Evolutionary conservation across 208 protist species (phyloP), one percentile per base, ranked within the genome.

Genomic region (Trypanosoma melophagium): DNA sequence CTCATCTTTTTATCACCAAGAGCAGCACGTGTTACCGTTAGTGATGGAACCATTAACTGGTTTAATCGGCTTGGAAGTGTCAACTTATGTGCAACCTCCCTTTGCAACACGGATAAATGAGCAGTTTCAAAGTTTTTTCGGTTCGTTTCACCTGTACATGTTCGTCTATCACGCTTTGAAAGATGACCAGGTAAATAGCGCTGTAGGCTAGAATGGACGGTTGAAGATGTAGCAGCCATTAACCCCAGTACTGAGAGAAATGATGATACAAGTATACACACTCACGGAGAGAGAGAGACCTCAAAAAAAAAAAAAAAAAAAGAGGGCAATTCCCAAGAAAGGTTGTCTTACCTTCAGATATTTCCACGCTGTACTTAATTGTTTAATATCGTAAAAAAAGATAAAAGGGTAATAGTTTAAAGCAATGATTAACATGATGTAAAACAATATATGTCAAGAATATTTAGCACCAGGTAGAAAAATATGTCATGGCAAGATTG

Each of bases 131-230:
- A 59, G 2, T 13, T 25, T 44, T 70, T 61, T 7, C 25, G 35
- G 45, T 70, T 70, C 19, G 65, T 70, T 70, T 70, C 40, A n/a
- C 65, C 65, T 17, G 56, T 63, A 31, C 25, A 63, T 7, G 50
- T 12, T 3, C 47, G 40, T n/a, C 44, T 53, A 12, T 63, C 25
- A n/a, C 25, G 45, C 56, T 70, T 70, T 42, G 65, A 44, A 16
- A 70, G 38, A 31, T 70, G 65, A 16, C 65, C 65, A 17, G 65
- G 65, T n/a, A 70, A 49, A 31, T 70, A 70, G 12, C 65, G 65
- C 19, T 63, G 65, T 19, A 70, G 19, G 31, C 65, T 62, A 16
- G 65, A 42, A 47, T 70, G 65, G 2, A 61, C 3, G 35, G 24
- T 19, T 9, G 17, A 47, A 22, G 21, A 3, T 12, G 25, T 17